A percentile compares a stretch with the other conserved stretches of the same genome.
phyloP scores from a whole-genome alignment of 768 basidiomycete species.

The Lentinus tigrinus region DNA sequence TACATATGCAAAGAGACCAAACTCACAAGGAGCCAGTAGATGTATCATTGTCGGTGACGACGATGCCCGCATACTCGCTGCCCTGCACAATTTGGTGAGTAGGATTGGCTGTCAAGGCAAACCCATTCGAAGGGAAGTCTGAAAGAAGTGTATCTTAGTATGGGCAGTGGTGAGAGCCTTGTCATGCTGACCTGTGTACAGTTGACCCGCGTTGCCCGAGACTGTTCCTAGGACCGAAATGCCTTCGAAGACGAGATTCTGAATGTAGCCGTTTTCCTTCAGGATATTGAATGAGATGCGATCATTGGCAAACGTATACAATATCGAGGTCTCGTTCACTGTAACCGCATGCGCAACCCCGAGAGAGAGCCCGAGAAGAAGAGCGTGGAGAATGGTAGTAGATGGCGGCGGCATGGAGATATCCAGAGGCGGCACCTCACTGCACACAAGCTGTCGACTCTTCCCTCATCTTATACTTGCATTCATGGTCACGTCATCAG shows the following conservation, averaged over 20 bases:
- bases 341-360: conserved; percentile 1
- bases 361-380: background rate
- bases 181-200: conserved; percentile 19
- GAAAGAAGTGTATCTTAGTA: background rate
- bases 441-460: background rate
- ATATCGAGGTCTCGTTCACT: conserved; percentile 6
- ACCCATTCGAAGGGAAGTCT: conserved; percentile 26
- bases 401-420: background rate
- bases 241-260: conserved; percentile 19
- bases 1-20: too few relatives aligned
- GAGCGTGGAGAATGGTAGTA: background rate
- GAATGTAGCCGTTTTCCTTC: conserved; percentile 23
- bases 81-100: conserved; percentile 16
- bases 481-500: conserved; percentile 6
- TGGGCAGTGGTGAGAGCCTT: background rate
- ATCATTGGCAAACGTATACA: conserved; percentile 8
- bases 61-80: conserved; percentile 24
- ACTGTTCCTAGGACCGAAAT: conserved; percentile 20
- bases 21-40: conserved; percentile 11
- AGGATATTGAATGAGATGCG: conserved; percentile 12
- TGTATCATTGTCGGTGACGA: conserved; percentile 27
- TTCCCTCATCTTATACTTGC: background rate
- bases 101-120: conserved; percentile 14
- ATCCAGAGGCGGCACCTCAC: background rate
- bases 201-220: conserved; percentile 24